A percentile compares a stretch with the other conserved stretches of the same genome.
Evolutionary conservation across 352 stramenopile genomes (phyloP).

Genomic region (Phytophthora quininea): DNA sequence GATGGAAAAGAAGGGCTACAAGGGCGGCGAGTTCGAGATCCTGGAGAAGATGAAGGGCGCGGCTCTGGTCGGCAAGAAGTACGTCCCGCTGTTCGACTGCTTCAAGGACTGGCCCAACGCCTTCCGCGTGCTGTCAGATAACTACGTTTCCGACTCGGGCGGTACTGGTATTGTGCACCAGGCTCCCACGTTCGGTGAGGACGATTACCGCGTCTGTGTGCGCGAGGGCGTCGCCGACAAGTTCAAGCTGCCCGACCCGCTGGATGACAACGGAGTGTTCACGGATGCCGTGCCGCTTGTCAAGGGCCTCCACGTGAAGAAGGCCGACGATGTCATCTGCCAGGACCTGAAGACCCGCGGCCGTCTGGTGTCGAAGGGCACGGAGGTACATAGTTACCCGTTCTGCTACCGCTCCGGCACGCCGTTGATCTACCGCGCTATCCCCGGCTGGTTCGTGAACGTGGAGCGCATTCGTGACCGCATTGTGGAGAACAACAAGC

Average conservation of each 20-base stretch:
- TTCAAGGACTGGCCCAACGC: constrained; percentile 91
- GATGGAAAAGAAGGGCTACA: constrained; percentile 97
- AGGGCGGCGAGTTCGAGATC: constrained; percentile 94
- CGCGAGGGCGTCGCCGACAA: constrained; percentile 95
- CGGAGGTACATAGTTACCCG: constrained; percentile 98
- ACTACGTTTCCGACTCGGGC: constrained; percentile 98
- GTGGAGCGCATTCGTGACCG: constrained; percentile 98
- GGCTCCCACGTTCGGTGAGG: constrained; percentile 98
- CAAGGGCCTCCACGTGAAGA: constrained; percentile 97
- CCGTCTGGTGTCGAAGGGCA: constrained; percentile 96
- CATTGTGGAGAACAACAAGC: constrained; percentile 90
- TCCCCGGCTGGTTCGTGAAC: constrained; percentile 99
- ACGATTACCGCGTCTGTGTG: constrained; percentile 99
- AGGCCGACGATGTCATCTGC: constrained; percentile 97
- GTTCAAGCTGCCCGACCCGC: constrained; percentile 94
- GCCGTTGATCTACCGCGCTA: constrained; percentile 99
- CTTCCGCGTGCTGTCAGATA: constrained; percentile 97
- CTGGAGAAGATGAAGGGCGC: constrained; percentile 91
- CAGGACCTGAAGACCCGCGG: constrained; percentile 94
- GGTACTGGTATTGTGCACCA: constrained; percentile 98
- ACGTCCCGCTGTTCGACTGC: constrained; percentile 97
- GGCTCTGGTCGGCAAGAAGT: constrained; percentile 95
- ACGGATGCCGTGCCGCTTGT: constrained; percentile 93
- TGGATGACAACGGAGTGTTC: constrained; percentile 98
- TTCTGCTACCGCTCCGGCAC: constrained; percentile 99